Evolutionary conservation across 2,329 filamentous ascomycete species (phyloP), one percentile per base, ranked within the genome.

Genomic region (Epichloe bromicola): DNA sequence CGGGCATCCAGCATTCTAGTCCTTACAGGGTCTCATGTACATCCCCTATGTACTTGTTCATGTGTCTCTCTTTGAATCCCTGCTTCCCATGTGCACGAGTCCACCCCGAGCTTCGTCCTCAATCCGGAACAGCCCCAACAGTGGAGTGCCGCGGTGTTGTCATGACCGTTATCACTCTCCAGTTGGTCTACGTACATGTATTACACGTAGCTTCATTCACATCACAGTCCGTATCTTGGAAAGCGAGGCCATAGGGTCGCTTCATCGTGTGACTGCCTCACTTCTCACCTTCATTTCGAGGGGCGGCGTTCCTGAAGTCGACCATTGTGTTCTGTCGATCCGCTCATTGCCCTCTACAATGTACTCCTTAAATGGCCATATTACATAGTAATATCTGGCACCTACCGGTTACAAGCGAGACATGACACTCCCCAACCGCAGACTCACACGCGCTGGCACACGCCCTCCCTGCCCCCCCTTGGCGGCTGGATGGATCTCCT

Each of bases 391-490:
- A 8, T 10, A 30, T 30, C 26, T 30, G 26, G 17, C 23, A 51
- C 56, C 46, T 46, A 50, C 50, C 55, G 53, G 54, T 54, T 54
- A 52, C 49, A 49, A 48, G 52, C 52, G 56, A 57, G 52, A 53
- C 57, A 56, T 58, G 52, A 54, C 52, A 60, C 52, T 53, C 54
- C 49, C 52, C 54, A 55, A 51, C 50, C 36, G 36, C 36, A 26
- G 34, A 44, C 42, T 34, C 17, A 7, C 23, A 34, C 15, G 36
- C 47, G 50, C 55, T 51, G 49, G 42, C 14, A 47, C 50, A 46
- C 51, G 42, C 45, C 49, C 49, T 49, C 42, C 53, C 43, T 52
- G 51, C 3, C 6, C 5, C 42, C 20, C 30, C 17, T 12, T 33
- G 14, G 33, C 37, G 14, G 33, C 37, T 50, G 10, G 14, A 8